Conservation (phyloP, 345 rosid species). For the Viola odorata region DNA sequence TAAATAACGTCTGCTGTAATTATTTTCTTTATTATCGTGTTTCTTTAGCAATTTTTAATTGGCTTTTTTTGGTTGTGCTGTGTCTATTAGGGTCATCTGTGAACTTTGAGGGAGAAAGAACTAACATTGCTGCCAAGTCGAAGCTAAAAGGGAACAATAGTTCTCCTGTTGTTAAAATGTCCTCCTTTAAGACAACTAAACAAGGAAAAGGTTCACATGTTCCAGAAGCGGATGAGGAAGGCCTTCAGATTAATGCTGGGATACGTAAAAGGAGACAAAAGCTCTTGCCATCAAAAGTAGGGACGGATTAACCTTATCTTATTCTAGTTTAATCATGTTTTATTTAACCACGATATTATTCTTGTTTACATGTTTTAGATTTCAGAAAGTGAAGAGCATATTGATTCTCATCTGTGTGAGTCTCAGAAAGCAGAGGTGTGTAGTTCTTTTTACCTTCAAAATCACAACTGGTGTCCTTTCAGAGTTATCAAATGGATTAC, state of each 20-base stretch:
- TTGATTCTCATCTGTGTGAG: conserved; percentile 33
- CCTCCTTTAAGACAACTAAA: conserved; percentile 33
- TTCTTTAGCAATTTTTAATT: conserved; percentile 5
- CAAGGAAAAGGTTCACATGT: conserved; percentile 31
- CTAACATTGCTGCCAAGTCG: conserved; percentile 33
- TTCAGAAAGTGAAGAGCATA: conserved; percentile 40
- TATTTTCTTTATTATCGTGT: no score
- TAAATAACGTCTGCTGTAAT: no score
- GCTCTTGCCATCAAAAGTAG: conserved; percentile 51
- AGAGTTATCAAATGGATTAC: conserved; percentile 4
- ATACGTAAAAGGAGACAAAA: conserved; percentile 52
- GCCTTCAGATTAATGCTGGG: conserved; percentile 34
- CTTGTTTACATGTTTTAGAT: conserved; percentile 36
- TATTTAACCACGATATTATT: conserved; percentile 28
- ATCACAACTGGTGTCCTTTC: conserved; percentile 1
- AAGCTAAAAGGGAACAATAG: conserved; percentile 41
- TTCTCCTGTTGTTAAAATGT: conserved; percentile 36
- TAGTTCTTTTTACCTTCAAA: conserved; percentile 14
- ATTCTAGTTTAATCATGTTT: conserved; percentile 1
- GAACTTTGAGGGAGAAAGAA: conserved; percentile 45
- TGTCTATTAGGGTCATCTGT: conserved; percentile 47
- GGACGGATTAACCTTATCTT: conserved; percentile 15
- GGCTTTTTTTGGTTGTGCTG: conserved; percentile 11
- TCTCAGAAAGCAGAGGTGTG: conserved; percentile 44
- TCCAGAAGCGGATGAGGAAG: conserved; percentile 40